Conservation (phyloP, 1,284 basidiomycete species). For the Ceratobasidium sp. region DNA sequence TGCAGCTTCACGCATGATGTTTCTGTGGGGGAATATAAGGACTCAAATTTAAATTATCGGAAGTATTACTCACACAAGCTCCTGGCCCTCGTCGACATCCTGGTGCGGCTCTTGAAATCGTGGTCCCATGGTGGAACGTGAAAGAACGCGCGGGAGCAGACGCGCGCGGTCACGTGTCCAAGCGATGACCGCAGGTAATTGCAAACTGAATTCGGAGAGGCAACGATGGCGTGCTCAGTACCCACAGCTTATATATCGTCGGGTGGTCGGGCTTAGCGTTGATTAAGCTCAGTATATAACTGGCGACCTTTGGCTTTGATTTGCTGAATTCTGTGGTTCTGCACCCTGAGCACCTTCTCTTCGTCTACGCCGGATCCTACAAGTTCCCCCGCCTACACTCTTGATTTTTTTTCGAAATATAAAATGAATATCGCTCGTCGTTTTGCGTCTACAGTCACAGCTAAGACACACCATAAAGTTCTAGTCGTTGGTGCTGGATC, state of each 20-base stretch:
- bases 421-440: conserved; percentile 41
- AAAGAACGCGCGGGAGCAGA: neutral
- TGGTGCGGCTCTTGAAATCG: conserved; percentile 8
- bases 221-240: conserved; percentile 36
- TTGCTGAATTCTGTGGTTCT: conserved; percentile 7
- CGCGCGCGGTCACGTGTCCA: conserved; percentile 29
- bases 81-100: conserved; percentile 15
- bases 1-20: conserved; percentile 38
- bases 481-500: conserved; percentile 72
- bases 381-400: neutral
- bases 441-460: conserved; percentile 52
- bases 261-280: conserved; percentile 24
- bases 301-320: neutral
- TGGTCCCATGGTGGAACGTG: conserved; percentile 17
- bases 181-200: neutral
- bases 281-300: neutral
- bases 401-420: neutral
- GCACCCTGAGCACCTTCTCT: neutral
- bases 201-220: conserved; percentile 4
- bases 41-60: neutral
- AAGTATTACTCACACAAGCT: conserved; percentile 27
- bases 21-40: neutral
- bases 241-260: conserved; percentile 35
- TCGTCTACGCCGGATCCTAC: neutral
- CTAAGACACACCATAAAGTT: conserved; percentile 60